phyloP scores from a whole-genome alignment of 1,284 basidiomycete species.

The Coniferiporia weirii region DNA sequence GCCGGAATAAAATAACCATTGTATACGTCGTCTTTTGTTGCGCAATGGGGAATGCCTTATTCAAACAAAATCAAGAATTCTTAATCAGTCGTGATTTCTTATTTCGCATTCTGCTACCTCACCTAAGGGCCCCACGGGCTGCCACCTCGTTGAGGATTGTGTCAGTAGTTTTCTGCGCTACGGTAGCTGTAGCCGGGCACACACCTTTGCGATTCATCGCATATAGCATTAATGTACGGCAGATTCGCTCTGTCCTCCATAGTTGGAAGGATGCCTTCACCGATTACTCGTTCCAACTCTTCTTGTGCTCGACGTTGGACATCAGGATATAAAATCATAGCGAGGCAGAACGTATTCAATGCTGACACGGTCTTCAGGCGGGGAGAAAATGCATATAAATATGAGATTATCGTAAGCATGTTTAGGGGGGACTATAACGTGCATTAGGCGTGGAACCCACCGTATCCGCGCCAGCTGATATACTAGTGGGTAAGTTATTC shows the following conservation, averaged over 20 bases:
- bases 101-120: not conserved
- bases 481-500: not conserved
- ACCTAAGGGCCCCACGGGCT: slow-evolving; percentile 9
- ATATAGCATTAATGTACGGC: slow-evolving; percentile 21
- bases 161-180: not conserved
- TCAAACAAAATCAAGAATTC: not conserved
- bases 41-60: slow-evolving; percentile 21
- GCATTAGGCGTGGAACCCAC: not conserved
- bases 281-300: slow-evolving; percentile 21
- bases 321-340: slow-evolving; percentile 18
- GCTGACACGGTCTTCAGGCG: slow-evolving; percentile 5
- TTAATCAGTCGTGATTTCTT: no score
- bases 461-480: not conserved
- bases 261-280: slow-evolving; percentile 18
- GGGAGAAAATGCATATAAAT: not conserved
- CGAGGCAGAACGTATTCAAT: slow-evolving; percentile 15
- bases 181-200: not conserved
- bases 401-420: not conserved
- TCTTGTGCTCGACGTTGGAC: slow-evolving; percentile 14
- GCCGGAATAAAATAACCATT: slow-evolving; percentile 19
- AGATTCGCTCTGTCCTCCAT: slow-evolving; percentile 21
- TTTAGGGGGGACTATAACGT: not conserved
- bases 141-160: slow-evolving; percentile 9
- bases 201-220: slow-evolving; percentile 14
- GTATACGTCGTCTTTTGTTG: slow-evolving; percentile 22